Percentiles rank a stretch among this genome's conserved stretches.
Evolutionary conservation across 257 asterid species (phyloP).

Genomic region (Anisodus acutangulus): DNA sequence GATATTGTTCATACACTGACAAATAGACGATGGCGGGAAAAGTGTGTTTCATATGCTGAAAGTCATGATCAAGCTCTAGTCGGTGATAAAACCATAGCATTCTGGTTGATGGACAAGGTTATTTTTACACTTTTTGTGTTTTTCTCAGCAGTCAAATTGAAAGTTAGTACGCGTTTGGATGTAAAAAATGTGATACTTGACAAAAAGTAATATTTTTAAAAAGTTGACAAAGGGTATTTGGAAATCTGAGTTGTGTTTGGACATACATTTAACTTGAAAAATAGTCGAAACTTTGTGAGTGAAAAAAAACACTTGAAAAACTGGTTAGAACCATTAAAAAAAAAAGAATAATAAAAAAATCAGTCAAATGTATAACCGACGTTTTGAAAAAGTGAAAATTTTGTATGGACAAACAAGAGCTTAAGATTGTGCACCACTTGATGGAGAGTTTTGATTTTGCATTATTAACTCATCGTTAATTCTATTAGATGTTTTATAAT

Average conservation of each 20-base stretch:
- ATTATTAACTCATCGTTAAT: neutral
- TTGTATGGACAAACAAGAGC: too few species aligned
- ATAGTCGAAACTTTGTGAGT: too few species aligned
- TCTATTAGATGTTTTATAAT: neutral
- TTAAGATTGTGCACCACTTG: constrained; percentile 23
- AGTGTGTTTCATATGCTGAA: constrained; percentile 90
- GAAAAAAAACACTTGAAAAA: too few species aligned
- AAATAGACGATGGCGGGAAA: constrained; percentile 93
- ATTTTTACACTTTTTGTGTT: constrained; percentile 27
- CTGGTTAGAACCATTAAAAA: too few species aligned
- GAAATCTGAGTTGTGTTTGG: too few species aligned
- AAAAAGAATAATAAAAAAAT: too few species aligned
- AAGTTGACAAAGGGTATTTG: too few species aligned
- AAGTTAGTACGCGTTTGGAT: neutral
- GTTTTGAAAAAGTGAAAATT: too few species aligned
- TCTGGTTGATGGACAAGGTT: constrained; percentile 99
- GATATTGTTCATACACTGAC: constrained; percentile 84
- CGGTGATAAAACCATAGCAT: constrained; percentile 97
- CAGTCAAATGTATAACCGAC: too few species aligned
- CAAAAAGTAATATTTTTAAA: too few species aligned
- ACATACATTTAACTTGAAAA: too few species aligned
- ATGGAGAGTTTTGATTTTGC: constrained; percentile 7
- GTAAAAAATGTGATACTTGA: too few species aligned
- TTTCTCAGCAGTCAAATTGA: constrained; percentile 22
- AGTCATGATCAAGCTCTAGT: constrained; percentile 99